Conservation (phyloP, 164 flowering plant species). For the Malania oleifera region DNA sequence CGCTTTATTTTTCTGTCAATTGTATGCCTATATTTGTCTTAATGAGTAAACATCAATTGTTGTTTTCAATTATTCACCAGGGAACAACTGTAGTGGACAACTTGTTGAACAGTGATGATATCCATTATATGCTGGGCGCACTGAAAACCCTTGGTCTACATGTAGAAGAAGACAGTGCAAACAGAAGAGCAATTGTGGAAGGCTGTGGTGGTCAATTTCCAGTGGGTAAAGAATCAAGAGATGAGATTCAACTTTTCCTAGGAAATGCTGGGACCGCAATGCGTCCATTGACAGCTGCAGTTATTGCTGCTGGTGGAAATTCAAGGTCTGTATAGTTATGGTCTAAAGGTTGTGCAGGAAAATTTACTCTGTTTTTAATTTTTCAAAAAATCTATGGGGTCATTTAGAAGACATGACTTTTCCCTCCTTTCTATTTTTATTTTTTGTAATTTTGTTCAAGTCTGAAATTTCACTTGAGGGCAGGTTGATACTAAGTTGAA, state of each 20-base stretch:
- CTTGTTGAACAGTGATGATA: constrained; percentile 82
- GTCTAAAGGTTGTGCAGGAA: neutral
- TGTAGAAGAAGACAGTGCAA: constrained; percentile 56
- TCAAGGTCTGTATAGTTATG: constrained; percentile 46
- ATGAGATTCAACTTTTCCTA: constrained; percentile 76
- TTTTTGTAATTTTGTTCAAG: neutral
- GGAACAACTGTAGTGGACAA: constrained; percentile 95
- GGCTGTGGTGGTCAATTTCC: constrained; percentile 89
- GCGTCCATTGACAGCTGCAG: constrained; percentile 99
- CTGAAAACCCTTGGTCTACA: constrained; percentile 64
- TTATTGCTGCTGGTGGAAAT: constrained; percentile 93
- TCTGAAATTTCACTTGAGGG: neutral
- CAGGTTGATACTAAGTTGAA: neutral
- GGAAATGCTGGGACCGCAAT: constrained; percentile 99
- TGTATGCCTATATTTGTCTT: neutral
- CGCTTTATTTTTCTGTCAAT: neutral
- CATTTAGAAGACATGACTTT: neutral
- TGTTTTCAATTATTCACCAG: constrained; percentile 25
- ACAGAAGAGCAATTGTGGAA: constrained; percentile 60
- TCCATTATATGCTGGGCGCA: constrained; percentile 88
- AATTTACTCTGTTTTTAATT: neutral
- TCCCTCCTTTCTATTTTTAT: neutral
- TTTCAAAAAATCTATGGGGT: neutral
- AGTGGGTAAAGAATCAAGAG: constrained; percentile 48
- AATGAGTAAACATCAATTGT: neutral